Evolutionary conservation across 805 yeast species (phyloP).

Genomic region (Pichia gijzeniarum): DNA sequence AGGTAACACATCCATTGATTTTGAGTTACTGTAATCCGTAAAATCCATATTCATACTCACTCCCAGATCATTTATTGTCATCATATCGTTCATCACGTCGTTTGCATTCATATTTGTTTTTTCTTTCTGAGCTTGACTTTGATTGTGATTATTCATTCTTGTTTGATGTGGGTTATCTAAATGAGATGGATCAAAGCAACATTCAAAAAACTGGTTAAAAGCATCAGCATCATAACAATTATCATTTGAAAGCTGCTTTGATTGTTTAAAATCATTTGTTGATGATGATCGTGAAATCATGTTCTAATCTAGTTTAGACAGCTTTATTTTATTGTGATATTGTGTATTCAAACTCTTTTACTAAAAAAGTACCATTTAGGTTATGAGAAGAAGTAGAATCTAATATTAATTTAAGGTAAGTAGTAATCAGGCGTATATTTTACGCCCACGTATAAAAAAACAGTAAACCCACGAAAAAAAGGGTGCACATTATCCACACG

Average conservation of each 20-base stretch:
- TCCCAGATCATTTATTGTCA: no score
- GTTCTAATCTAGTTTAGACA: no score
- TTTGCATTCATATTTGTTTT: not conserved
- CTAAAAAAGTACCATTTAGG: conserved; percentile 3
- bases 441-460: no score
- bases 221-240: conserved; percentile 11
- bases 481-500: no score
- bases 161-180: not conserved
- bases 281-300: not conserved
- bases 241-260: not conserved
- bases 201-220: conserved; percentile 13
- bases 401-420: no score
- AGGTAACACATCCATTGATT: not conserved
- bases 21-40: no score
- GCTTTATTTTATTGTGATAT: no score
- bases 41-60: no score
- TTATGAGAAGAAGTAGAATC: not conserved
- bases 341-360: no score
- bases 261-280: not conserved
- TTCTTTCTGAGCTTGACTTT: no score
- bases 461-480: no score
- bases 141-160: not conserved
- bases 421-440: no score
- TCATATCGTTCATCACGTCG: not conserved
- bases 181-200: conserved; percentile 16